phyloP scores from a whole-genome alignment of 176 grass and related monocot genomes.

The Phyllostachys edulis region DNA sequence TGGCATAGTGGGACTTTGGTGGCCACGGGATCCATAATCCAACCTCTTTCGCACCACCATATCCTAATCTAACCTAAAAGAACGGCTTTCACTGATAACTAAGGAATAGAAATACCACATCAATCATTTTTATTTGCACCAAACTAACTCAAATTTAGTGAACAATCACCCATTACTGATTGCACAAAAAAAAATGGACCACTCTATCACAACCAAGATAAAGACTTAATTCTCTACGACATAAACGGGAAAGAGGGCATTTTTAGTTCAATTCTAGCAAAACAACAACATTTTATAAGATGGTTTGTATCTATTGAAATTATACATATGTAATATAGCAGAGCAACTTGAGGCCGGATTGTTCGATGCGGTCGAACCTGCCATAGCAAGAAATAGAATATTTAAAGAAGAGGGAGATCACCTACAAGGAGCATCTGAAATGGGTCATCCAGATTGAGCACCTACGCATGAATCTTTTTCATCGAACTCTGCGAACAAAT shows the following conservation, averaged over 20 bases:
- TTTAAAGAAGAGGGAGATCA: slow-evolving; percentile 31
- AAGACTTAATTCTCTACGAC: not conserved
- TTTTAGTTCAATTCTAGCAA: not conserved
- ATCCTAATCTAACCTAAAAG: slow-evolving; percentile 16
- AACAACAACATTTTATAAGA: not conserved
- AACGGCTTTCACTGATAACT: slow-evolving; percentile 3
- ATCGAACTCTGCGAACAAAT: slow-evolving; percentile 11
- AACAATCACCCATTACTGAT: not conserved
- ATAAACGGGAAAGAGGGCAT: not conserved
- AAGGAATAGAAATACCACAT: slow-evolving; percentile 18
- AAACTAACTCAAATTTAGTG: slow-evolving; percentile 5
- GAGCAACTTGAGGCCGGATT: slow-evolving; percentile 4
- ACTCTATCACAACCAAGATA: slow-evolving; percentile 1
- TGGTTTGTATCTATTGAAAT: not conserved
- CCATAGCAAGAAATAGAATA: slow-evolving; percentile 29
- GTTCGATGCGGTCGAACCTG: slow-evolving; percentile 14
- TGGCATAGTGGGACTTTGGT: slow-evolving; percentile 41
- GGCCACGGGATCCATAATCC: slow-evolving; percentile 49
- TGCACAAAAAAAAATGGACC: not conserved
- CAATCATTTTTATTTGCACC: slow-evolving; percentile 25
- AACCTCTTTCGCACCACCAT: slow-evolving; percentile 73
- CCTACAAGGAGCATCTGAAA: slow-evolving; percentile 38
- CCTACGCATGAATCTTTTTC: slow-evolving; percentile 24
- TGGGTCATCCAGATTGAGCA: slow-evolving; percentile 31
- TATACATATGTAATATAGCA: not conserved